A percentile compares a stretch with the other conserved stretches of the same genome.
Conservation (phyloP, 768 basidiomycete species). For the Tricholomella constricta region DNA sequence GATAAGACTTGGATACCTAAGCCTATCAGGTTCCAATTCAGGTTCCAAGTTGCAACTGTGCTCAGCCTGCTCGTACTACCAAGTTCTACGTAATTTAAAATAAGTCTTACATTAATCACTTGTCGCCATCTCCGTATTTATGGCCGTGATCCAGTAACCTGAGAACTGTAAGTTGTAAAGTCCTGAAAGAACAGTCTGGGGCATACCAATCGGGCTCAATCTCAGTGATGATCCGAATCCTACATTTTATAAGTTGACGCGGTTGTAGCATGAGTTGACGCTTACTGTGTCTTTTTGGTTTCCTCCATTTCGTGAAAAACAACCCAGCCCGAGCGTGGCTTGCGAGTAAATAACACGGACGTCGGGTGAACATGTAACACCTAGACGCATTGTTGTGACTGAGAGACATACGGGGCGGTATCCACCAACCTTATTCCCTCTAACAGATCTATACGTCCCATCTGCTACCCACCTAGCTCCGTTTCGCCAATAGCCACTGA, state of each 20-base stretch:
- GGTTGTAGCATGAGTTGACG: not conserved
- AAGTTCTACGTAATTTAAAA: too few species aligned
- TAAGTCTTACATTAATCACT: not conserved
- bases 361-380: slow-evolving; percentile 89
- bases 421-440: slow-evolving; percentile 74
- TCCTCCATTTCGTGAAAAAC: slow-evolving; percentile 96
- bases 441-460: slow-evolving; percentile 88
- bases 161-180: not conserved
- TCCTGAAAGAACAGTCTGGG: not conserved
- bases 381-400: slow-evolving; percentile 39
- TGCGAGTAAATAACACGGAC: slow-evolving; percentile 91
- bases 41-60: too few species aligned
- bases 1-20: too few species aligned
- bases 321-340: slow-evolving; percentile 90
- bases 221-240: slow-evolving; percentile 91
- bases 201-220: slow-evolving; percentile 91
- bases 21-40: too few species aligned
- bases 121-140: slow-evolving; percentile 21
- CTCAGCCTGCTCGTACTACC: too few species aligned
- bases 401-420: not conserved
- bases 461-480: slow-evolving; percentile 90
- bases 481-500: slow-evolving; percentile 93
- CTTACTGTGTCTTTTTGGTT: slow-evolving; percentile 91
- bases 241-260: slow-evolving; percentile 30
- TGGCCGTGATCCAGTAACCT: slow-evolving; percentile 41